Conservation (phyloP, 345 rosid species). For the Pistacia vera region DNA sequence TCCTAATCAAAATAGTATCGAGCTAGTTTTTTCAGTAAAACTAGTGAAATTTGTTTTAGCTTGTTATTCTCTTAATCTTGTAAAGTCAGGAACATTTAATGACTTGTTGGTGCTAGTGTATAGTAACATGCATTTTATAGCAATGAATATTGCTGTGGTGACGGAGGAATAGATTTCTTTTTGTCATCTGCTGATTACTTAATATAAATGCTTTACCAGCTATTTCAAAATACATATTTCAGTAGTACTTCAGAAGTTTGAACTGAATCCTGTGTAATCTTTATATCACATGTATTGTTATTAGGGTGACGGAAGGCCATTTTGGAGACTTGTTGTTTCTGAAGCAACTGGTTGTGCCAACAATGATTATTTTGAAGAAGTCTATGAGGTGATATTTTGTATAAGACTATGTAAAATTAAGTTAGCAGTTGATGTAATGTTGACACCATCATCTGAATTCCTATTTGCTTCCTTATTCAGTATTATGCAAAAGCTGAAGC, state of each 20-base stretch:
- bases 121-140: neutral
- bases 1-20: neutral
- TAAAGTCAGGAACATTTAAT: neutral
- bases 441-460: conserved; percentile 14
- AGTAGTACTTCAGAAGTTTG: conserved; percentile 4
- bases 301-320: conserved; percentile 92
- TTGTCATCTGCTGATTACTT: neutral
- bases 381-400: conserved; percentile 58
- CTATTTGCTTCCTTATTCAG: conserved; percentile 37
- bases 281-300: conserved; percentile 4
- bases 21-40: neutral
- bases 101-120: neutral
- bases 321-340: conserved; percentile 77
- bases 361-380: conserved; percentile 82
- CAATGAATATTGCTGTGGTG: neutral
- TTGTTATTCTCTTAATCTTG: neutral
- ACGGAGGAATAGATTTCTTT: neutral
- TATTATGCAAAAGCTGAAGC: conserved; percentile 81
- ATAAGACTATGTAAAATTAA: neutral
- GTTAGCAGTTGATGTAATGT: conserved; percentile 1
- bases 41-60: neutral
- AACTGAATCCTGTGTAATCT: conserved; percentile 9
- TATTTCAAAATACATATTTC: neutral
- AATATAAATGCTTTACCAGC: neutral
- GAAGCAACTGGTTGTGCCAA: conserved; percentile 83